Base-by-base conservation (phyloP, 1,284 basidiomycete genomes). In the Ustilago sp. region DNA sequence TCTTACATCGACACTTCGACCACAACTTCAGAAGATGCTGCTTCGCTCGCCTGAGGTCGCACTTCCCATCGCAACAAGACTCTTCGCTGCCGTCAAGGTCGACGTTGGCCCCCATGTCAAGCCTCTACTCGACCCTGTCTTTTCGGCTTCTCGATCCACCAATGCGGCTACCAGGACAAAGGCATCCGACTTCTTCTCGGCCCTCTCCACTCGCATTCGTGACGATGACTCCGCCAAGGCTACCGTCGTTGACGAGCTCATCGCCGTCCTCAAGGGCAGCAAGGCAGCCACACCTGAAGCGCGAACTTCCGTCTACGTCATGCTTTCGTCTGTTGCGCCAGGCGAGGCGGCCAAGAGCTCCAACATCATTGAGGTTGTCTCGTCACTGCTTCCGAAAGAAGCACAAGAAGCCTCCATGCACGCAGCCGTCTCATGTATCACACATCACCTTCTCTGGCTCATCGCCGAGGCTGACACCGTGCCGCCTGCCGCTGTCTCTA, bases 11-110 rank as follows among this genome's bases (percentile, higher is more conserved):
- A 63, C 74, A 2, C 60, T 85, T n/a, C 65, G 81, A 11, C 84
- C 84, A 8, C 70, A 82, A 31, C 78, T 85, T 28, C 77, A 83
- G 52, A 85, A 85, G 69, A 82, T 82, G 80, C 73, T 85, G 8
- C 78, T 85, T 0, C 73, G 83, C 38, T 84, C 84, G 28, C 84
- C 84, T 17, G 84, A 85, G 31, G 59, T 81, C 0, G 76, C 78
- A 9, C 67, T 83, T 6, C 73, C 74, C 4, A 63, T 81, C n/a
- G 74, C 79, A 3, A 53, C 51, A 36, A 50, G 50, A 32, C 74
- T 83, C 39, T 80, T 83, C 61, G 48, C 53, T 32, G 59, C 66
- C 17, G 63, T 67, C 70, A 62, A 66, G 31, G 53, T 74, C 59
- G 71, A 81, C 47, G 63, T 66, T 34, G 65, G 61, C 45, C 53